These are phyloP conservation scores for Vaccinium vitisidaea DNA, from an alignment of 148 eudicot species.

Conservation along the genomic window DNA sequence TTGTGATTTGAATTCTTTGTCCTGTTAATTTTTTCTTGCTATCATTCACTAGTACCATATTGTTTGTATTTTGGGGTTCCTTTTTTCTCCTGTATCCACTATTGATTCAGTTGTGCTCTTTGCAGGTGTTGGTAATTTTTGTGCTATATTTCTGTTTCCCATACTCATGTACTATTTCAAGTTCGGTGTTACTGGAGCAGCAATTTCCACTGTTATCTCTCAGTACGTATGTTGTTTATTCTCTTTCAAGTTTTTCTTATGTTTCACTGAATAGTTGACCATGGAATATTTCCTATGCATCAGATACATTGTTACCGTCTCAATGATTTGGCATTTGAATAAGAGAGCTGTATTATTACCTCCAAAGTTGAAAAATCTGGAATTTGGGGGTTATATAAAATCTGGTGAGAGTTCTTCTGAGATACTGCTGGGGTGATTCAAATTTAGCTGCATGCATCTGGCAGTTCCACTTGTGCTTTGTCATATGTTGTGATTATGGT, in stretches of 20 bases:
- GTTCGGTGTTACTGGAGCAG: constrained; percentile 89
- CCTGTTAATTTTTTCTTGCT: background rate
- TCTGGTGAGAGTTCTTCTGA: constrained; percentile 54
- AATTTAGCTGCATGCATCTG: constrained; percentile 8
- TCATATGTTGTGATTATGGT: background rate
- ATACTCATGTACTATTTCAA: constrained; percentile 61
- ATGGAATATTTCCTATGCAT: constrained; percentile 11
- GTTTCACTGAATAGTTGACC: constrained; percentile 10
- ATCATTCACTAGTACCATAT: background rate
- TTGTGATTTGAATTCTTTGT: background rate
- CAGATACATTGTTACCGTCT: constrained; percentile 68
- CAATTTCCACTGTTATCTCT: constrained; percentile 78
- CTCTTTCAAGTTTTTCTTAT: background rate
- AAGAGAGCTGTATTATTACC: constrained; percentile 70
- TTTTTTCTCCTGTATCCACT: background rate
- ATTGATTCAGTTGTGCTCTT: constrained; percentile 9
- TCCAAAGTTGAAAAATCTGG: constrained; percentile 67
- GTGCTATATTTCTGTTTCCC: constrained; percentile 76
- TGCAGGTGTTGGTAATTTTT: constrained; percentile 82
- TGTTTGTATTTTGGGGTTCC: background rate
- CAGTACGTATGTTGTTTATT: constrained; percentile 61
- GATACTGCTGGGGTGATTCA: background rate
- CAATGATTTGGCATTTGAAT: constrained; percentile 74
- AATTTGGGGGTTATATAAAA: constrained; percentile 77
- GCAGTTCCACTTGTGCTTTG: background rate